Evolutionary conservation across 306 rosid species (phyloP), one percentile per base, ranked within the genome.

Genomic region (Echinosophora koreensis): DNA sequence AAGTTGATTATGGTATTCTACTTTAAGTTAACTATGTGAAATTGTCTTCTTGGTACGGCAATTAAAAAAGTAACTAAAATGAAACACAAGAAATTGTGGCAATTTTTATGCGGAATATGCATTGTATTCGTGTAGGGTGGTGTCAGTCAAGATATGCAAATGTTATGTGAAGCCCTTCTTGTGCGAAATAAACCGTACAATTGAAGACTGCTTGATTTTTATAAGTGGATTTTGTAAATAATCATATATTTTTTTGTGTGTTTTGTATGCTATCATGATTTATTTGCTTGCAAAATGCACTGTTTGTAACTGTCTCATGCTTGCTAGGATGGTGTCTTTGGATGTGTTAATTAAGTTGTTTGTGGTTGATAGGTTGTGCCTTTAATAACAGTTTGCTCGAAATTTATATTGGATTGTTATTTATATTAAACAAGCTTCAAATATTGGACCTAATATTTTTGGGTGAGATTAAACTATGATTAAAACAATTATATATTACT

Each of bases 261-360:
- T 66, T 17, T 51, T 80, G 65, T 66, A n/a, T 66, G 15, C 6
- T 58, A 15, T 37, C 70, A 38, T 51, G n/a, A 42, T 58, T 71
- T 28, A 47, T 66, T 74, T 46, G 17, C 68, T 8, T 58, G 49
- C 65, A 66, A 18, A 22, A 16, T 57, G 58, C 16, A 11, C 46
- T 66, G 60, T 37, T 66, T 50, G 65, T 67, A 60, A 68, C 42
- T 41, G 32, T 76, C 75, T 68, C 46, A 14, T 67, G 71, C 35
- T 32, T 66, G 80, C 13, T 37, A 55, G 44, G 62, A 59, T 32
- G 62, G 32, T 73, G 44, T 52, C 16, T 73, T 54, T 41, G 18
- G 18, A 55, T 34, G 69, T 16, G 68, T 37, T 68, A 22, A 22
- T 22, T 22, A 79, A 50, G 37, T 61, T 68, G 76, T 46, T 74